Evolutionary conservation across 352 stramenopile species (phyloP), one percentile per base, ranked within the genome.

Genomic region (Peronosclerospora sorghi): DNA sequence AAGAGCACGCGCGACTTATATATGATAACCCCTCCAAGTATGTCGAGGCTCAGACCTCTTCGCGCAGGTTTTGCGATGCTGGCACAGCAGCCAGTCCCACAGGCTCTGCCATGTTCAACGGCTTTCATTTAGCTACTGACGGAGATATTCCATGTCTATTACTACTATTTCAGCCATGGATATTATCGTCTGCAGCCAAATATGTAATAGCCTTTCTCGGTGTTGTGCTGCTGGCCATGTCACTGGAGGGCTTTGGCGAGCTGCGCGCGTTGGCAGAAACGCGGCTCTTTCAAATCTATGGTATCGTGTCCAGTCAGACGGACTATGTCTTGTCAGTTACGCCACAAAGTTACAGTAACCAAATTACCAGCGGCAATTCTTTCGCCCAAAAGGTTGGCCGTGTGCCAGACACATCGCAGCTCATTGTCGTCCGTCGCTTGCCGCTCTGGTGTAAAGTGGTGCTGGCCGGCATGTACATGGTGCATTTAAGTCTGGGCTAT

Each of bases 71-170:
- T 37, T 85, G 73, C 49, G 62, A 81, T 41, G 54, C 51, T 18
- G 69, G 68, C 32, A 60, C 65, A 6, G 43, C 54, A 4, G 48
- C 56, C 12, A 45, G 34, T 34, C 64, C 57, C 21, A 59, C 62
- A 15, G 76, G 73, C 5, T 88, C 76, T 2, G 69, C 83, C 57
- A 91, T 91, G 78, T 91, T 88, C 48, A 75, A 88, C 45, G 75
- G 75, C 24, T 88, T 89, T 51, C 77, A 87, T 49, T 50, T 80
- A 40, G 73, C 74, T 21, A 73, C 83, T 19, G 68, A 69, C n/a
- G 54, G 64, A 27, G 51, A 77, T 32, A 54, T 59, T 12, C 72
- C 70, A 29, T 91, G 78, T 41, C 59, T 78, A 21, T 48, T 85
- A 57, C 64, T 91, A 37, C 65, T 87, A 39, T 91, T 91, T 59